Conservation (phyloP, 345 rosid genomes). For the Syzygium aromaticum region DNA sequence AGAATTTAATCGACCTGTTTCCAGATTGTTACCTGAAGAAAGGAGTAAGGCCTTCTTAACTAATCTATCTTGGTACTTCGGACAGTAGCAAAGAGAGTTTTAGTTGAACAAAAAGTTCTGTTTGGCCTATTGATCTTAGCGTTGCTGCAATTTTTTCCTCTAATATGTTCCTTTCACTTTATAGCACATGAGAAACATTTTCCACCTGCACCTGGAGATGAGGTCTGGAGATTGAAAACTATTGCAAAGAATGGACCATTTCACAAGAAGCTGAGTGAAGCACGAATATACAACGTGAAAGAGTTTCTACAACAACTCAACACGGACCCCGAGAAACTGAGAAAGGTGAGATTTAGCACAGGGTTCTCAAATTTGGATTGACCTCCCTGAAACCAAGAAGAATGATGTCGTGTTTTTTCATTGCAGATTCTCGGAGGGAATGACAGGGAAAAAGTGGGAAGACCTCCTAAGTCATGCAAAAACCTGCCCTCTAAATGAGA, state of each 20-base stretch:
- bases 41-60: not conserved
- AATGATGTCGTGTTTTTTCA: not conserved
- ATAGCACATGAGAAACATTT: conserved; percentile 75
- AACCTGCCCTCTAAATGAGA: not conserved
- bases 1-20: no score
- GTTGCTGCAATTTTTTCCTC: not conserved
- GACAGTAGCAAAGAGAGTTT: not conserved
- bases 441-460: not conserved
- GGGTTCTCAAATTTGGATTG: not conserved
- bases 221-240: conserved; percentile 82
- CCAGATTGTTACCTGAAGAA: not conserved
- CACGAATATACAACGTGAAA: conserved; percentile 54
- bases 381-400: not conserved
- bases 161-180: not conserved
- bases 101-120: not conserved
- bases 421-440: not conserved
- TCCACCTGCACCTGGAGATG: conserved; percentile 67
- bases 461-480: not conserved
- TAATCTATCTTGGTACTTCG: no score
- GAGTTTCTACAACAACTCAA: conserved; percentile 50
- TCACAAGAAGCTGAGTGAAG: conserved; percentile 57
- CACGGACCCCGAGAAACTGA: conserved; percentile 19
- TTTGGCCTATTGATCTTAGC: not conserved
- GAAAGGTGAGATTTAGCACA: not conserved
- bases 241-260: conserved; percentile 78